phyloP scores from a whole-genome alignment of 2,329 filamentous ascomycete species.

The Geosmithia putterillii region DNA sequence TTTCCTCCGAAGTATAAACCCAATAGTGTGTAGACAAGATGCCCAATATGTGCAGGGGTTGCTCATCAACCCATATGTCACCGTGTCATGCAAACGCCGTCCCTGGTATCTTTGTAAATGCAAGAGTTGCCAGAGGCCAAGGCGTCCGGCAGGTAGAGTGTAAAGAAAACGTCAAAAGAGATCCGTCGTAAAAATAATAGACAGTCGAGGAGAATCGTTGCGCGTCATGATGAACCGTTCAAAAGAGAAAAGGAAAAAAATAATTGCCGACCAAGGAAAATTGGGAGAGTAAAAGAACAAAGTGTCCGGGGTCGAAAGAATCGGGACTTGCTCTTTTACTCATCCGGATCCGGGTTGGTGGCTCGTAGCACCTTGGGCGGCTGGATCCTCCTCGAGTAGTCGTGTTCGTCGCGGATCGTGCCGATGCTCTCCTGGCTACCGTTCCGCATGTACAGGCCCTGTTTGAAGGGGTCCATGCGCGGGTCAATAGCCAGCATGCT shows the following conservation, averaged over 20 bases:
- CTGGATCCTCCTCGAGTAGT: slow-evolving; percentile 50
- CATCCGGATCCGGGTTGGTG: slow-evolving; percentile 46
- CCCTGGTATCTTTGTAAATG: slow-evolving; percentile 20
- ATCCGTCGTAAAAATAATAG: slow-evolving; percentile 9
- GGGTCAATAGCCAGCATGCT: slow-evolving; percentile 48
- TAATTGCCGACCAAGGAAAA: neutral
- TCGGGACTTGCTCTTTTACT: neutral
- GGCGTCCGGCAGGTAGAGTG: too few species aligned
- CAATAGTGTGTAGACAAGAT: too few species aligned
- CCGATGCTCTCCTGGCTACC: slow-evolving; percentile 52
- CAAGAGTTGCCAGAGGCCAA: too few species aligned
- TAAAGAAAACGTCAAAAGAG: too few species aligned
- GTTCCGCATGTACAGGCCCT: slow-evolving; percentile 42
- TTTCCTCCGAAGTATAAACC: too few species aligned
- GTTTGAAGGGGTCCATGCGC: slow-evolving; percentile 48
- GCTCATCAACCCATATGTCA: neutral
- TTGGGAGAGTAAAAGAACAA: neutral
- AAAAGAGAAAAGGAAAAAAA: slow-evolving; percentile 10
- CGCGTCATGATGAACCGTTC: slow-evolving; percentile 17
- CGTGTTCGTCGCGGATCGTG: slow-evolving; percentile 51
- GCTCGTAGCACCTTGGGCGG: slow-evolving; percentile 46
- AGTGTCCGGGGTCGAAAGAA: neutral
- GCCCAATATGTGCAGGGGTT: too few species aligned
- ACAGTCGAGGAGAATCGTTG: slow-evolving; percentile 10
- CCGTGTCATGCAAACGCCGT: slow-evolving; percentile 2